Evolutionary conservation across 2,329 filamentous ascomycete species (phyloP), one percentile per base, ranked within the genome.

Genomic region (Rutstroemia sp.): DNA sequence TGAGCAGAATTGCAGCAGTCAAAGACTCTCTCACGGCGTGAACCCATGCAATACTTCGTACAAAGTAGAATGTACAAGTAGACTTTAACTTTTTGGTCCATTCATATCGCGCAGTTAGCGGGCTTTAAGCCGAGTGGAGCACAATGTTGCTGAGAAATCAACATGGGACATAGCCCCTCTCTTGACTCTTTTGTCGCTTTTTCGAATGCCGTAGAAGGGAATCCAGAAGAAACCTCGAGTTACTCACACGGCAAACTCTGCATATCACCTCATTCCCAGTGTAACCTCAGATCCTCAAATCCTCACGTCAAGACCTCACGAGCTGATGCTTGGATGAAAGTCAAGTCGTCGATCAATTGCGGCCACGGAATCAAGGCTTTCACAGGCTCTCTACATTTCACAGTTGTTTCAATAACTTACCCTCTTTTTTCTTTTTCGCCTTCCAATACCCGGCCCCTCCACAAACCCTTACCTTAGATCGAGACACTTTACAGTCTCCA

Each of bases 91-190:
- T 34, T 34, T 34, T 9, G 10, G 30, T 10, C 30, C 12, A 45
- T 14, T 9, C 23, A 16, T 8, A n/a, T 27, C 37, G 8, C 27
- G 51, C 42, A 53, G 14, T 47, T 53, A 53, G 51, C 51, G 51
- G 51, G 37, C 12, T 39, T 53, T 25, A 9, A 4, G 10, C 2
- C 30, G 12, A 14, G 30, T 34, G 12, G 12, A 34, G 30, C 10
- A 34, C 6, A 42, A 42, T 16, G 12, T 19, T 53, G 51, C 51
- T 53, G 51, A 53, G 51, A 53, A 53, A 53, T 53, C 51, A 53
- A 48, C 30, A 53, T 16, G 10, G 10, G 4, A 21, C 42, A 23
- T 21, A 52, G 50, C 50, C 50, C 39, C 39, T 52, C 50, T 52
- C 34, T 34, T 12, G 12, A 10, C 10, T 10, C 9, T 34, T 34